phyloP scores from a whole-genome alignment of 345 rosid species.

The Punica granatum region DNA sequence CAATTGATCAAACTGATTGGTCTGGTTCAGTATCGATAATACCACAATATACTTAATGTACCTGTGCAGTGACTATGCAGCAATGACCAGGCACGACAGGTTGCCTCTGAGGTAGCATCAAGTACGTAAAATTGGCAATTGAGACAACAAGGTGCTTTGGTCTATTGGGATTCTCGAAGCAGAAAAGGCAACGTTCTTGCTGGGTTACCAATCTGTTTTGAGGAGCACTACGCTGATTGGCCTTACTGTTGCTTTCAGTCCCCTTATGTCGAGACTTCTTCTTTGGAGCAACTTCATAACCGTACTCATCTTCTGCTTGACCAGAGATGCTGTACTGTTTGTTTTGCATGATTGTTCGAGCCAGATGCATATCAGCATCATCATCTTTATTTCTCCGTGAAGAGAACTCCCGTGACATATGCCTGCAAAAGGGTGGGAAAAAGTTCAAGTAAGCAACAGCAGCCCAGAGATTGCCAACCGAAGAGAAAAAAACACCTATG shows the following conservation, averaged over 20 bases:
- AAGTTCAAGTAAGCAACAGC: background rate
- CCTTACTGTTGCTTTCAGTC: conserved; percentile 24
- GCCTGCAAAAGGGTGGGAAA: conserved; percentile 17
- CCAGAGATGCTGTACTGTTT: conserved; percentile 60
- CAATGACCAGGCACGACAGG: conserved; percentile 87
- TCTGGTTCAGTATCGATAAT: background rate
- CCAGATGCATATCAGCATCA: conserved; percentile 69
- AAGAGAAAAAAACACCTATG: background rate
- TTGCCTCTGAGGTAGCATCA: conserved; percentile 76
- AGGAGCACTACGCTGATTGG: conserved; percentile 30
- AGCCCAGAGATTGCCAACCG: background rate
- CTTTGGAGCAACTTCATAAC: conserved; percentile 70
- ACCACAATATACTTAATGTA: conserved; percentile 4
- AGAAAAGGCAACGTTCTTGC: conserved; percentile 87
- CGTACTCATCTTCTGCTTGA: conserved; percentile 87
- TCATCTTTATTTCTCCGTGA: conserved; percentile 47
- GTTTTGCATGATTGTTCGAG: conserved; percentile 62
- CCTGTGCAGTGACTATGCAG: conserved; percentile 85
- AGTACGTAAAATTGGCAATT: conserved; percentile 81
- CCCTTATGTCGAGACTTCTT: conserved; percentile 44
- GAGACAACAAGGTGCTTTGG: conserved; percentile 84
- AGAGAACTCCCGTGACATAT: conserved; percentile 35
- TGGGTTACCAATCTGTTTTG: conserved; percentile 65
- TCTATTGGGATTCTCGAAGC: conserved; percentile 85
- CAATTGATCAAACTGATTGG: background rate